Base-by-base conservation (phyloP, 441 rosid genomes). In the Pelargonium fulgidum region DNA sequence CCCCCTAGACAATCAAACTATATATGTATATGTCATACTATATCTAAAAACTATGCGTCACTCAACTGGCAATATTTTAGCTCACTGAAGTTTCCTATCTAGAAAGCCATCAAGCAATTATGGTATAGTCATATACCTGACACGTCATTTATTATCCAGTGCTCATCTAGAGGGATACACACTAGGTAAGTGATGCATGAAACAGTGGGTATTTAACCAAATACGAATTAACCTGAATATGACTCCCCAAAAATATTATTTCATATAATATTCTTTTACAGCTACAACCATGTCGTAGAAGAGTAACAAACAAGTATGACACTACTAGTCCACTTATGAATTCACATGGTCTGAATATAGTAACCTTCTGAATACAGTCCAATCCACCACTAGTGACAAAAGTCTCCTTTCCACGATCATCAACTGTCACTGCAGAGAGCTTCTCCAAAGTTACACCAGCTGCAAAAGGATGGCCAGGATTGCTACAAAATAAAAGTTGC, bases 381-480 rank as follows among this genome's bases (percentile, higher is more conserved):
- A 95, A 82, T 52, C 89, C 80, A 72, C 88, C 96, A 47, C 96
- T 97, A 59, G 93, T 84, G 65, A 89, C 79, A 85, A 95, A 95
- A 68, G 96, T 88, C 81, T 95, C 99, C 80, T 79, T 83, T 82
- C 99, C 98, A 76, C 72, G 83, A 66, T 91, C 97, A 85, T 96
- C 97, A 79, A 81, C 79, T 1, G 99, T 96, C 76, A 89, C 91
- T 72, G 99, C 94, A 72, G 92, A 86, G 73, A 96, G 93, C 85
- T 89, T 96, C 83, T 89, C 91, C 82, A 96, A 84, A 44, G 92
- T 88, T 69, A 92, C 75, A 64, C 98, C 99, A 77, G 92, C 86
- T 41, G 98, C 89, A 77, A 96, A 88, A 9, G 99, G 92, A 77
- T 91, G 96, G 71, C 92, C 90, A 20, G 93, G 93, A 72, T 92